These are phyloP conservation scores for Miscanthus sacchariflorus DNA, from an alignment of 202 grass and related monocot species.

Conservation along the genomic window DNA sequence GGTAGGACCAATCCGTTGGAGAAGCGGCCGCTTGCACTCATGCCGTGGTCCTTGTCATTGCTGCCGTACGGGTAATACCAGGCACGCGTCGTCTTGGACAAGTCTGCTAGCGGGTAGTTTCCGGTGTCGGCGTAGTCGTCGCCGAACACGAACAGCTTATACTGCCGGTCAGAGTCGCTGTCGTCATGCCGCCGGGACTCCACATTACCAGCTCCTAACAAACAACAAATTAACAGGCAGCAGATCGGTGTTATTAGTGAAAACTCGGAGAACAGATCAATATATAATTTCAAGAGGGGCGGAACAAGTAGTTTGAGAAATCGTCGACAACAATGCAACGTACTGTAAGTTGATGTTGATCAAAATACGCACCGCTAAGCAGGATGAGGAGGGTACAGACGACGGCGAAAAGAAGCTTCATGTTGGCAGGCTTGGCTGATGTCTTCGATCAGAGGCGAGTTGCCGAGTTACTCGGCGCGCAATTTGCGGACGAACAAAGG, in stretches of 20 bases:
- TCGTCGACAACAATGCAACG: neutral
- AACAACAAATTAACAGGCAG: neutral
- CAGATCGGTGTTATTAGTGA: neutral
- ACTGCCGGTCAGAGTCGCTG: neutral
- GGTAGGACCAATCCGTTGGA: slow-evolving; percentile 55
- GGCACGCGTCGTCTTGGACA: slow-evolving; percentile 25
- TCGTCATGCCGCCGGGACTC: neutral
- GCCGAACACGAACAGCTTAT: slow-evolving; percentile 56
- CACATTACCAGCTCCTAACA: neutral
- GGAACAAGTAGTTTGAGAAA: neutral
- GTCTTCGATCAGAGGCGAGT: neutral
- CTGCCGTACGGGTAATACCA: slow-evolving; percentile 61
- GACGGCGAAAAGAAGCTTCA: slow-evolving; percentile 21
- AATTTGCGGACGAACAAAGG: neutral
- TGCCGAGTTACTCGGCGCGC: neutral
- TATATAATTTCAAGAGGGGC: neutral
- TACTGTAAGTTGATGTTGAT: neutral
- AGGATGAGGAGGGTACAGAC: slow-evolving; percentile 1
- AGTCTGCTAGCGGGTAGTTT: slow-evolving; percentile 26
- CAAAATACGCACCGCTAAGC: neutral
- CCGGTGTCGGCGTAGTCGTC: slow-evolving; percentile 62
- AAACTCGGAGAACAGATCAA: neutral
- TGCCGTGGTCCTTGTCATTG: slow-evolving; percentile 18
- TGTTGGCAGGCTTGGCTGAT: neutral
- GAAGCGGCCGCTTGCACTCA: slow-evolving; percentile 50